Percentiles rank a stretch among this genome's conserved stretches.
Conservation (phyloP, 2,329 filamentous ascomycete species). For the Nannizzia gypsea region DNA sequence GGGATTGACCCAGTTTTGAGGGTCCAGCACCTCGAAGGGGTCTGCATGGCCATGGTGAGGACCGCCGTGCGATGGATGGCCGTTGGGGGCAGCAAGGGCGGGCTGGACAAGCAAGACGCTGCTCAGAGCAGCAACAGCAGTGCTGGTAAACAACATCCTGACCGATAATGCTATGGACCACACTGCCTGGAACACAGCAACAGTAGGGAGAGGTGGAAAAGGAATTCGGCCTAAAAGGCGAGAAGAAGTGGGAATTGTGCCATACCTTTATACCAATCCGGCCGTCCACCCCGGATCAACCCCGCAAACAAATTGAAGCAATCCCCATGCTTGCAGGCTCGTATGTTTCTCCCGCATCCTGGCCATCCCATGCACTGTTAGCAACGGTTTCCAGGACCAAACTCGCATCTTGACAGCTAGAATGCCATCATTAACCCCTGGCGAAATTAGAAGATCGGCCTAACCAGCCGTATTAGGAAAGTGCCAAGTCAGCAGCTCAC, state of each 20-base stretch:
- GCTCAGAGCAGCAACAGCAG: constrained; percentile 9
- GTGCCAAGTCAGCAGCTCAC: background rate
- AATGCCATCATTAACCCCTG: background rate
- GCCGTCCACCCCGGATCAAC: background rate
- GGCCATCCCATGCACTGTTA: background rate
- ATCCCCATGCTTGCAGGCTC: constrained; percentile 4
- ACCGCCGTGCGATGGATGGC: background rate
- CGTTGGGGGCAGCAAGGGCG: constrained; percentile 4
- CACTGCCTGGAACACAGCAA: constrained; percentile 4
- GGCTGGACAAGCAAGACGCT: constrained; percentile 9
- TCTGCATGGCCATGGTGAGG: constrained; percentile 3
- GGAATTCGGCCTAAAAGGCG: background rate
- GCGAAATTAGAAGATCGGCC: constrained; percentile 6
- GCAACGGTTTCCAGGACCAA: constrained; percentile 8
- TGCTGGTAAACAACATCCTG: constrained; percentile 10
- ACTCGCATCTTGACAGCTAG: background rate
- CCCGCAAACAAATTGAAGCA: constrained; percentile 1
- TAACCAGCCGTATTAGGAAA: background rate
- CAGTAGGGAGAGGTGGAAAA: background rate
- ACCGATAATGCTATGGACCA: constrained; percentile 2
- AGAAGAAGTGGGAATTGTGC: background rate
- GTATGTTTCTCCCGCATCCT: background rate
- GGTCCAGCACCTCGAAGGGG: constrained; percentile 14
- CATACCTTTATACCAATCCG: background rate
- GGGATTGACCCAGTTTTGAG: constrained; percentile 15